Evolutionary conservation across 257 asterid species (phyloP).

Genomic region (Craterostigma plantagineum): DNA sequence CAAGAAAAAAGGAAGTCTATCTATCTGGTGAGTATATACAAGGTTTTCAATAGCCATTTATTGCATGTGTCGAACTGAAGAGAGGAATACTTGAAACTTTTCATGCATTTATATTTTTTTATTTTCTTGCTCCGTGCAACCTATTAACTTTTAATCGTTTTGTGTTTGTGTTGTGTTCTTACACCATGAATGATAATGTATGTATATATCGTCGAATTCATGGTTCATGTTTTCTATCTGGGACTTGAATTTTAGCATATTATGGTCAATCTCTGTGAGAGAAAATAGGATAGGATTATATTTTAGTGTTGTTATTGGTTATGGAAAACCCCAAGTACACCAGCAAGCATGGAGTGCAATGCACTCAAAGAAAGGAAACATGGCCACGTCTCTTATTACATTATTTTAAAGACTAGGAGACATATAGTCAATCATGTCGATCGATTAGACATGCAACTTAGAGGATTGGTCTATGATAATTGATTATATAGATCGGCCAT

Average conservation of each 20-base stretch:
- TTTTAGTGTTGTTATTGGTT: slow-evolving; percentile 23
- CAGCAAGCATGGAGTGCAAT: slow-evolving; percentile 57
- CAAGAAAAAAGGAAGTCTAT: background rate
- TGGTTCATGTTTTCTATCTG: too few species aligned
- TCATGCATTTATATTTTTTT: too few species aligned
- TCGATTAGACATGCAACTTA: slow-evolving; percentile 11
- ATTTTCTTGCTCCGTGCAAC: too few species aligned
- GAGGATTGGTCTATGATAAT: too few species aligned
- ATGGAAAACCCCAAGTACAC: slow-evolving; percentile 27
- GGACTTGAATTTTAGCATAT: background rate
- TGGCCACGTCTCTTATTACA: slow-evolving; percentile 11
- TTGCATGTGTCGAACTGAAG: too few species aligned
- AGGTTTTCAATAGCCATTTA: background rate
- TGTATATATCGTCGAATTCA: too few species aligned
- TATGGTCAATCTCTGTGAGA: slow-evolving; percentile 3
- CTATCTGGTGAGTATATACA: slow-evolving; percentile 23
- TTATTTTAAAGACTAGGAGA: background rate
- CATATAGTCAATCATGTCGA: slow-evolving; percentile 32
- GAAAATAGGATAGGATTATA: too few species aligned
- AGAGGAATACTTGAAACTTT: too few species aligned
- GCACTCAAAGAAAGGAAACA: slow-evolving; percentile 77
- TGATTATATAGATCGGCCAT: too few species aligned
- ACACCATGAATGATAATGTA: too few species aligned
- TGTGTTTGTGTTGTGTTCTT: too few species aligned
- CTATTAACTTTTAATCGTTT: too few species aligned